Base-by-base conservation (phyloP, 108 stramenopile genomes). In the Chaetoceros tenuissimus region DNA sequence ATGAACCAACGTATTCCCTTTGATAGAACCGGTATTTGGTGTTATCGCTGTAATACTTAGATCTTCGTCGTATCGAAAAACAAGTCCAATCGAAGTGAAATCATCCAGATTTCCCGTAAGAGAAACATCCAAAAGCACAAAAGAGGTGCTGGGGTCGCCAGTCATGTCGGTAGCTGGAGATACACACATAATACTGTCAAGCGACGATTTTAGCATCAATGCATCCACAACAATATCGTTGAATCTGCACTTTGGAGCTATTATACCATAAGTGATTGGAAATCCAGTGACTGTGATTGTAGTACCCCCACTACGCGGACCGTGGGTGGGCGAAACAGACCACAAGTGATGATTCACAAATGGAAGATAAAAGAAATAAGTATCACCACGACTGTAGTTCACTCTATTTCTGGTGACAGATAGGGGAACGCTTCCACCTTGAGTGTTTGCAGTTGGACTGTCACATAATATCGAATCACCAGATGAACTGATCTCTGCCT, bases 251-350 rank as follows among this genome's bases (percentile, higher is more conserved):
- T 40, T 40, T 10, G 34, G 34, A 10, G 5, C 8, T 40, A 13
- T 13, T 13, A 40, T 40, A 10, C 34, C 34, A 10, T 5, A 13
- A 5, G 13, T 40, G 34, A 40, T 10, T 40, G 8, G 8, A 40
- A 40, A 40, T 5, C 34, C 34, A 40, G 34, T 40, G 5, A 81
- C 30, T 18, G 24, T 67, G n/a, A 81, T 71, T 17, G 24, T 43
- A 19, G 75, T 74, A 0, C 78, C 78, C 1, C 68, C 67, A 27
- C 53, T 28, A 50, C 21, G 28, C 28, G 68, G 74, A n/a, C 74
- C 74, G 1, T 46, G 19, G 16, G 66, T 59, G 17, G 74, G 74
- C 16, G 2, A 21, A 13, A 75, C 20, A 21, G 50, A 8, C 27
- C 22, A 61, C 28, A 64, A 54, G 16, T 63, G 60, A 3, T 50